These are phyloP conservation scores for Conticribra weissflogii DNA, from an alignment of 108 stramenopile genomes.

Conservation along the genomic window DNA sequence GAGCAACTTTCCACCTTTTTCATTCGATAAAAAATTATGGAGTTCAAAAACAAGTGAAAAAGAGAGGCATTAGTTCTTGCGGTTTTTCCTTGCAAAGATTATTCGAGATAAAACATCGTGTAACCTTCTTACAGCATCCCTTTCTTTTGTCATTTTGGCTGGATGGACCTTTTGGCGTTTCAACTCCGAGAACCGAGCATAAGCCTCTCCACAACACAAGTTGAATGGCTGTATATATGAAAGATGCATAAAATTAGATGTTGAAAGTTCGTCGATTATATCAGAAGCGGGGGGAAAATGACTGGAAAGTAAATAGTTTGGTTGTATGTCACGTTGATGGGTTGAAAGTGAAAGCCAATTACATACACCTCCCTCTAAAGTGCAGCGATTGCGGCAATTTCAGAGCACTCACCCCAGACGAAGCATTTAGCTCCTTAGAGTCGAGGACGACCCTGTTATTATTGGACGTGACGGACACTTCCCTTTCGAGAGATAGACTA, in stretches of 20 bases:
- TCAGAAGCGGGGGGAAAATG: background rate
- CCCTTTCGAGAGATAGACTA: background rate
- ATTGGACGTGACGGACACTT: slow-evolving; percentile 26
- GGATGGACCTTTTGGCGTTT: slow-evolving; percentile 43
- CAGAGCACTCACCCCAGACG: slow-evolving; percentile 35
- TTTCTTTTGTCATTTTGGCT: slow-evolving; percentile 42
- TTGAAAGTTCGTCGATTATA: background rate
- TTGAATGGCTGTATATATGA: slow-evolving; percentile 25
- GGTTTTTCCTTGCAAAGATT: slow-evolving; percentile 7
- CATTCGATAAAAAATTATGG: background rate
- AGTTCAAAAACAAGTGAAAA: background rate
- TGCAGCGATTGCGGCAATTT: background rate
- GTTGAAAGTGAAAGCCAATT: background rate
- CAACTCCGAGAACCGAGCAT: slow-evolving; percentile 48
- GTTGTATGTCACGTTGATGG: background rate
- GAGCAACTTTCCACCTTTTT: slow-evolving; percentile 47
- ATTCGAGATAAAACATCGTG: background rate
- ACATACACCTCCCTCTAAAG: background rate
- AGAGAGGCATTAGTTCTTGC: background rate
- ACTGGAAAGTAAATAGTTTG: background rate
- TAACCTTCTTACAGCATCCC: slow-evolving; percentile 51
- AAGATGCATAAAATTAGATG: background rate
- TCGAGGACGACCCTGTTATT: slow-evolving; percentile 43
- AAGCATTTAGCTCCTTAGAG: slow-evolving; percentile 46
- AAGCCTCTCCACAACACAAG: slow-evolving; percentile 46